Evolutionary conservation across 2,329 filamentous ascomycete species (phyloP), one percentile per base, ranked within the genome.

Genomic region (Lecanicillium sp.): DNA sequence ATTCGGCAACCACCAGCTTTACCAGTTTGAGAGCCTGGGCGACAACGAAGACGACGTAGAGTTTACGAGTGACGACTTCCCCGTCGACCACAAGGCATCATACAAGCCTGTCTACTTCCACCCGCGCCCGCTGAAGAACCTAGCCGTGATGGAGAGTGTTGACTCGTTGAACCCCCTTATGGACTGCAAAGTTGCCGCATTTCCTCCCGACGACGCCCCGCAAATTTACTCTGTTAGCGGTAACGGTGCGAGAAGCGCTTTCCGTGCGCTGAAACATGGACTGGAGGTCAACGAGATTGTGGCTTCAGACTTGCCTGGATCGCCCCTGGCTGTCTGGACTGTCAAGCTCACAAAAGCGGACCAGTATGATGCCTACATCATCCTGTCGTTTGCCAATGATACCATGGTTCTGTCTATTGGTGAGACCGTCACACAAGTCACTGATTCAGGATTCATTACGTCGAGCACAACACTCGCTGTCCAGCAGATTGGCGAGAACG

Each of bases 161-260:
- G 77, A 89, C 49, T 84, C 88, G 8, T 81, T 96, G 72, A 96
- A 94, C 54, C 90, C 94, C 2, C 70, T 96, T 35, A 77, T 95
- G 58, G 88, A 90, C 55, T 90, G 87, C 64, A 90, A 94, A 58
- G 80, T 98, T 18, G 85, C 85, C 33, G 97, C 98, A 50, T 67
- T 96, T 20, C 87, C 85, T 0, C 81, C 87, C 33, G 92, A 97
- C 48, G 92, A 97, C 58, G 89, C 90, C 5, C 92, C 92, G 11
- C 94, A 98, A 56, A 94, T 99, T 17, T 98, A 96, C 61, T 83
- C 88, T 0, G 78, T 95, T 29, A 94, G 86, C 55, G 92, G 94
- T 9, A 85, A 84, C 42, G 87, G 90, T 9, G 87, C 89, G 32
- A 77, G 87, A 46, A 96, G 90, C 59, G 83, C 84, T 6, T 96